Conservation (phyloP, 2,329 filamentous ascomycete genomes). For the Monosporascus sp. region DNA sequence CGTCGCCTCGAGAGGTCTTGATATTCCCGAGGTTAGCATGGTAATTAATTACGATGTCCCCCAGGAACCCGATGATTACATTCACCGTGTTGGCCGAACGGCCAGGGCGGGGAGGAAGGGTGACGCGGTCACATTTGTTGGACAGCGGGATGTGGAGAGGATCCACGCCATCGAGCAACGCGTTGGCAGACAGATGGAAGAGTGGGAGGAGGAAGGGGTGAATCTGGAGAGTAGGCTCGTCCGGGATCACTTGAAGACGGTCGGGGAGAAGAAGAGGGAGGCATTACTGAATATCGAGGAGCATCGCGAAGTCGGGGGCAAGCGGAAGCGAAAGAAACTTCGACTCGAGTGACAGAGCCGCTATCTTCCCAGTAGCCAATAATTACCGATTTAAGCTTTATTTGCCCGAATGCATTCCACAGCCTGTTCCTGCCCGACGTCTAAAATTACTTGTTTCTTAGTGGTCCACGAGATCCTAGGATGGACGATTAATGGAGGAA, state of each 20-base stretch:
- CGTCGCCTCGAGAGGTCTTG: slow-evolving; percentile 87
- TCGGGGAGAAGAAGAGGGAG: slow-evolving; percentile 93
- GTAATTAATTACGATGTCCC: slow-evolving; percentile 96
- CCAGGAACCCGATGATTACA: slow-evolving; percentile 94
- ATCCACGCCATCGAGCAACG: slow-evolving; percentile 85
- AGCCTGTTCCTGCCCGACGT: no score
- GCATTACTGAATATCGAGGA: slow-evolving; percentile 89
- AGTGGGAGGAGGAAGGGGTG: slow-evolving; percentile 85
- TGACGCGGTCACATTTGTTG: slow-evolving; percentile 80
- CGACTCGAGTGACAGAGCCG: slow-evolving; percentile 21
- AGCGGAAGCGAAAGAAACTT: slow-evolving; percentile 61
- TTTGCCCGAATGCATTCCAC: no score
- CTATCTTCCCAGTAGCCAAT: no score
- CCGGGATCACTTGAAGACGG: slow-evolving; percentile 77
- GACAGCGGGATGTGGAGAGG: slow-evolving; percentile 86
- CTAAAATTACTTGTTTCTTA: no score
- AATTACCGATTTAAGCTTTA: no score
- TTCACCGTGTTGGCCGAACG: slow-evolving; percentile 92
- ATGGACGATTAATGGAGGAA: no score
- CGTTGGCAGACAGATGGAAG: slow-evolving; percentile 73
- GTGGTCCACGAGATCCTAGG: no score
- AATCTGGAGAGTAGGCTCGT: slow-evolving; percentile 89
- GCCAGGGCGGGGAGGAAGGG: slow-evolving; percentile 84
- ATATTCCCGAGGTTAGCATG: slow-evolving; percentile 85
- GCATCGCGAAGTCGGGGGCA: slow-evolving; percentile 85